phyloP scores from a whole-genome alignment of 495 filamentous ascomycete genomes.

The Melanomma pulvis-pyrius region DNA sequence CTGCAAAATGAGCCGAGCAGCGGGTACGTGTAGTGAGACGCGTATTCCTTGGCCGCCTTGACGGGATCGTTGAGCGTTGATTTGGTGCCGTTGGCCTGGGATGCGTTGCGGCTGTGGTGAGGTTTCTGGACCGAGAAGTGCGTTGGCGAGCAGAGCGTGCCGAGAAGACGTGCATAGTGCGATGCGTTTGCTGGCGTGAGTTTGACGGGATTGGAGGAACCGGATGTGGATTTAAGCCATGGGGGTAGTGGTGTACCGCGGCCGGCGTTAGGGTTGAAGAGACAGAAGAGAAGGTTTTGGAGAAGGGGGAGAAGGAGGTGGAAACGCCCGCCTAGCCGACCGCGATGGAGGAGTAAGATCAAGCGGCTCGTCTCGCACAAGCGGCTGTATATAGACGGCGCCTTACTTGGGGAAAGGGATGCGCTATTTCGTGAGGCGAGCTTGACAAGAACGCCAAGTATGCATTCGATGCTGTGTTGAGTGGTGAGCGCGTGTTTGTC shows the following conservation, averaged over 20 bases:
- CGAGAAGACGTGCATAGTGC: constrained; percentile 70
- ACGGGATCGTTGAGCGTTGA: constrained; percentile 69
- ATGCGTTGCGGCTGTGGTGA: constrained; percentile 43
- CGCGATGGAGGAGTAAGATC: constrained; percentile 62
- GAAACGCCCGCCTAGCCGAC: constrained; percentile 68
- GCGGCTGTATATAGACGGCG: constrained; percentile 60
- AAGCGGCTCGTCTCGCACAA: constrained; percentile 62
- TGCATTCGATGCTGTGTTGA: constrained; percentile 30
- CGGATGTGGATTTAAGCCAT: constrained; percentile 46
- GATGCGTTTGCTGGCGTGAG: constrained; percentile 57
- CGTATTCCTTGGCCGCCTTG: constrained; percentile 73
- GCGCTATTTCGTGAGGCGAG: constrained; percentile 20
- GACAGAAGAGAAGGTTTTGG: constrained; percentile 63
- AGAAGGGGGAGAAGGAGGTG: constrained; percentile 68
- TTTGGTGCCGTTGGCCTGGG: constrained; percentile 30
- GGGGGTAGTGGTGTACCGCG: constrained; percentile 53
- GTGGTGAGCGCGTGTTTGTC: constrained; percentile 22
- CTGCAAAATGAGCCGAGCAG: constrained; percentile 72
- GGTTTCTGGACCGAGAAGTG: constrained; percentile 66
- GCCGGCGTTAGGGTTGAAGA: constrained; percentile 61
- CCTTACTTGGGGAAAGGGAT: constrained; percentile 45
- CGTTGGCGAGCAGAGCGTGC: constrained; percentile 76
- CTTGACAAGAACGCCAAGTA: constrained; percentile 18
- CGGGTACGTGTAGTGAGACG: constrained; percentile 73
- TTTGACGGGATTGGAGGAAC: constrained; percentile 40